A percentile compares a stretch with the other conserved stretches of the same genome.
Evolutionary conservation across 306 rosid genomes (phyloP).

Genomic region (Pyrus betulifolia): DNA sequence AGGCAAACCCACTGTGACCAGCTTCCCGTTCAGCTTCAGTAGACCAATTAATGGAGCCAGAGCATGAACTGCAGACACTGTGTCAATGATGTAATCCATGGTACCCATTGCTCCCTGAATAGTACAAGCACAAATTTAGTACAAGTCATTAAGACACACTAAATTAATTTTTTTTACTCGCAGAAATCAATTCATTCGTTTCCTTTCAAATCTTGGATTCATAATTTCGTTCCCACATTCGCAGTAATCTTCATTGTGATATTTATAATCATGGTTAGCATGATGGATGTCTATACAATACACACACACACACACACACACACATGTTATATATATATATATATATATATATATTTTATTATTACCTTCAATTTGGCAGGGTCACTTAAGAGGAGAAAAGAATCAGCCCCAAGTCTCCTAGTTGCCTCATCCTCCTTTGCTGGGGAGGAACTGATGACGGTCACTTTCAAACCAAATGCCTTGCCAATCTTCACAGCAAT

Average conservation of each 20-base stretch:
- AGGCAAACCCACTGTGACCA: conserved; percentile 72
- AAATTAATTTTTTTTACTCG: too few relatives aligned
- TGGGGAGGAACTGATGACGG: conserved; percentile 77
- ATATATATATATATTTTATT: too few relatives aligned
- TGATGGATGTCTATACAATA: too few relatives aligned
- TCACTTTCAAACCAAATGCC: conserved; percentile 93
- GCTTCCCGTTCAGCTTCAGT: conserved; percentile 79
- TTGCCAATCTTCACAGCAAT: conserved; percentile 77
- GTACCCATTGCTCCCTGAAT: conserved; percentile 67
- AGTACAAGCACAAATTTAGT: background rate
- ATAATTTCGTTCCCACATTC: too few relatives aligned
- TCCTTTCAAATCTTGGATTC: too few relatives aligned
- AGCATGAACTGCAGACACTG: conserved; percentile 71
- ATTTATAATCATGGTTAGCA: too few relatives aligned
- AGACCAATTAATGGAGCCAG: conserved; percentile 60
- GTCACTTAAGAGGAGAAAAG: conserved; percentile 63
- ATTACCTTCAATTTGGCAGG: conserved; percentile 55
- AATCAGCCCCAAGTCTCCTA: conserved; percentile 67
- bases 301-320: too few relatives aligned
- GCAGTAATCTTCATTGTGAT: too few relatives aligned
- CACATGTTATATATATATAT: too few relatives aligned
- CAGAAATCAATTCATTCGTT: too few relatives aligned
- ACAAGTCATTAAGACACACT: background rate
- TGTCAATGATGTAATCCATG: conserved; percentile 84
- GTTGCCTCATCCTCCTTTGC: conserved; percentile 63